Conservation (phyloP, 257 asterid genomes). For the Perilla frutescens region DNA sequence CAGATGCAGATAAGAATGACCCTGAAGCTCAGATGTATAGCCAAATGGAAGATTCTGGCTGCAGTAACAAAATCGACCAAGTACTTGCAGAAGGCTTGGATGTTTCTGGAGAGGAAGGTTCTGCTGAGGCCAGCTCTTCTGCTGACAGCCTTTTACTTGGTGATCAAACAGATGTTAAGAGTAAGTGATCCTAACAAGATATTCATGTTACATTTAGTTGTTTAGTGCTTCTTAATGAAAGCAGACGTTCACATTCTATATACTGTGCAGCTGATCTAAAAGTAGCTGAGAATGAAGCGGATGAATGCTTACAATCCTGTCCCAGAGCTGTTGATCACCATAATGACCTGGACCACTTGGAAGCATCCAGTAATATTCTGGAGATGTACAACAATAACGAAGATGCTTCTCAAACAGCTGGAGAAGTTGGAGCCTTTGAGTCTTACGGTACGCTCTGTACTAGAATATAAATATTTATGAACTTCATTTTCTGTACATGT, state of each 20-base stretch:
- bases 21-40: slow-evolving; percentile 25
- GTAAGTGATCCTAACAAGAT: slow-evolving; percentile 40
- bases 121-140: slow-evolving; percentile 23
- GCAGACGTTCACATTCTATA: neutral
- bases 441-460: slow-evolving; percentile 32
- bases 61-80: slow-evolving; percentile 8
- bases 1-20: slow-evolving; percentile 30
- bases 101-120: slow-evolving; percentile 30
- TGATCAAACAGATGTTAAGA: slow-evolving; percentile 35
- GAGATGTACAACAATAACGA: neutral
- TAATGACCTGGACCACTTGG: slow-evolving; percentile 28
- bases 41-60: slow-evolving; percentile 30
- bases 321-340: slow-evolving; percentile 20
- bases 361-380: slow-evolving; percentile 15
- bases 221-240: neutral
- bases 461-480: neutral
- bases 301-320: slow-evolving; percentile 4
- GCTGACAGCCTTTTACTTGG: slow-evolving; percentile 10
- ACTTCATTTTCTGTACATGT: neutral
- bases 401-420: slow-evolving; percentile 21
- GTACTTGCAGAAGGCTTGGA: slow-evolving; percentile 33
- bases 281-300: slow-evolving; percentile 34
- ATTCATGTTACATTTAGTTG: neutral
- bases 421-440: slow-evolving; percentile 33
- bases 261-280: slow-evolving; percentile 39